These are phyloP conservation scores for Mucor indicus DNA, from an alignment of 371 early-diverging fungal genomes.

Conservation along the genomic window DNA sequence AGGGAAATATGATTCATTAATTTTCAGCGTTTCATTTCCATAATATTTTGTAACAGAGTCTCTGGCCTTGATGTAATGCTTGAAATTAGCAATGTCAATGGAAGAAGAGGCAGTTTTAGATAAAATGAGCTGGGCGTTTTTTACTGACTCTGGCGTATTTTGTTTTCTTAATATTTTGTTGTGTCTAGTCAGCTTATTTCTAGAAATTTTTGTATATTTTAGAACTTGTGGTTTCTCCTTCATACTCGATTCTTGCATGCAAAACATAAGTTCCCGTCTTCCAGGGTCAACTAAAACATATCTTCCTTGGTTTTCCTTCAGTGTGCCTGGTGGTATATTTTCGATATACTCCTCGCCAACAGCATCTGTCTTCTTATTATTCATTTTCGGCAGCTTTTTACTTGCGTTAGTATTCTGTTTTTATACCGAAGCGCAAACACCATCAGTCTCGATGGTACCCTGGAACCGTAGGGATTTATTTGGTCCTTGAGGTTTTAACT, in stretches of 20 bases:
- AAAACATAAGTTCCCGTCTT: neutral
- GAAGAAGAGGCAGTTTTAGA: neutral
- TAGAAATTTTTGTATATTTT: neutral
- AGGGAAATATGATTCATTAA: neutral
- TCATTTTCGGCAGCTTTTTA: neutral
- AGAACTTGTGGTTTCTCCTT: neutral
- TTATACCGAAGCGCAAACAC: conserved; percentile 3
- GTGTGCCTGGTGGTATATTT: neutral
- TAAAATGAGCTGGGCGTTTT: neutral
- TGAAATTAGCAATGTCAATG: neutral
- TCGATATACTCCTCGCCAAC: neutral
- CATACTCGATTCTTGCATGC: conserved; percentile 1
- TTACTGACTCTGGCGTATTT: neutral
- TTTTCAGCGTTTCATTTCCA: neutral
- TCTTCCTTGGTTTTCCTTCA: neutral
- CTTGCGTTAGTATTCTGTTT: neutral
- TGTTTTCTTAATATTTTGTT: neutral
- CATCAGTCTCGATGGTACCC: conserved; percentile 4
- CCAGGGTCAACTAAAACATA: conserved; percentile 3
- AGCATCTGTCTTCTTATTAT: neutral
- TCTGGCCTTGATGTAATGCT: neutral
- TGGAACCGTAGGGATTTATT: neutral
- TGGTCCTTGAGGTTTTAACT: conserved; percentile 1
- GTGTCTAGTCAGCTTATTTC: neutral
- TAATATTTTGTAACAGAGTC: conserved; percentile 1